Conservation (phyloP, 371 early-diverging fungal species). For the Rhizopus arrhizus region DNA sequence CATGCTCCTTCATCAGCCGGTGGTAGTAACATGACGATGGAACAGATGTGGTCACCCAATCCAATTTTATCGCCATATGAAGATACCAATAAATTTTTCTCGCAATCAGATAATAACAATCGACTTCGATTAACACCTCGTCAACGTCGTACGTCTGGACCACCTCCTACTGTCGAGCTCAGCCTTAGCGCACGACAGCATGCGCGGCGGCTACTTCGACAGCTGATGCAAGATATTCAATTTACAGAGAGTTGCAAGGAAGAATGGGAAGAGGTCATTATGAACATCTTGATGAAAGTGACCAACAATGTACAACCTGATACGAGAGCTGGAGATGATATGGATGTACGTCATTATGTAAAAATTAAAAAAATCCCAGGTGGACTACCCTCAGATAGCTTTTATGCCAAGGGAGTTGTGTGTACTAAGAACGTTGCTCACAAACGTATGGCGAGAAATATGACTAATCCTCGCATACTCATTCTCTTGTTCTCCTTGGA, state of each 20-base stretch:
- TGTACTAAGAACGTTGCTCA: constrained; percentile 92
- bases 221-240: constrained; percentile 44
- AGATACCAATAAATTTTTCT: constrained; percentile 4
- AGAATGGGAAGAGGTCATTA: constrained; percentile 80
- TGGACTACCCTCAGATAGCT: constrained; percentile 76
- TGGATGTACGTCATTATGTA: constrained; percentile 89
- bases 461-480: constrained; percentile 78
- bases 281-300: constrained; percentile 70
- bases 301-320: constrained; percentile 73
- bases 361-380: constrained; percentile 95
- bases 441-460: constrained; percentile 77
- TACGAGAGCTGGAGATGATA: constrained; percentile 76
- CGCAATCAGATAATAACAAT: constrained; percentile 11
- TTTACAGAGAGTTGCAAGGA: constrained; percentile 38
- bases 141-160: constrained; percentile 54
- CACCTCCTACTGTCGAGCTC: constrained; percentile 62
- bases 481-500: constrained; percentile 88
- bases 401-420: constrained; percentile 85
- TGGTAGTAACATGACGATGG: background rate
- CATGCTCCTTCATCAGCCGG: background rate
- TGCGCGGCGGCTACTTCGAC: constrained; percentile 64
- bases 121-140: constrained; percentile 22
- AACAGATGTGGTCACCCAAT: constrained; percentile 33
- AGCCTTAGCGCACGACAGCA: constrained; percentile 70
- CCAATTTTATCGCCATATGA: constrained; percentile 29